Percentiles rank a stretch among this genome's conserved stretches.
phyloP scores from a whole-genome alignment of 2,329 filamentous ascomycete genomes.

The Polytolypa hystricis region DNA sequence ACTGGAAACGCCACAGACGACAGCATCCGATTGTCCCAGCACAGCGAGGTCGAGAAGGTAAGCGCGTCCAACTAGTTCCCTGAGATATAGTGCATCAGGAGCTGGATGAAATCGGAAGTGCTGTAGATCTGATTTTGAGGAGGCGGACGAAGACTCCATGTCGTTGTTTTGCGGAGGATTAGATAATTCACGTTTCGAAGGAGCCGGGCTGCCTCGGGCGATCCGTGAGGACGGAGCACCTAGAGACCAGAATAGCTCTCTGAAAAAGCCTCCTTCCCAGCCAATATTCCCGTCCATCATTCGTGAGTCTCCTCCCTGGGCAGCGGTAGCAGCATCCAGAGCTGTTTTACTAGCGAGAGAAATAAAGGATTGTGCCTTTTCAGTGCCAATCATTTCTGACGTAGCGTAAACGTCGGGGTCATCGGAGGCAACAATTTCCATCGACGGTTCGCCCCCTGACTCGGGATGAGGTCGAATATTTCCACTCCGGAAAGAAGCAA shows the following conservation, averaged over 20 bases:
- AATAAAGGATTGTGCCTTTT: conserved; percentile 64
- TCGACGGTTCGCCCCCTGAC: conserved; percentile 22
- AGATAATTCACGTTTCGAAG: conserved; percentile 12
- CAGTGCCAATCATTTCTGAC: conserved; percentile 45
- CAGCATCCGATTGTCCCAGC: conserved; percentile 54
- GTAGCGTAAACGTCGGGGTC: conserved; percentile 64
- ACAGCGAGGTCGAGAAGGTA: conserved; percentile 74
- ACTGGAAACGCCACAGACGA: conserved; percentile 64
- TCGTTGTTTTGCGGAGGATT: conserved; percentile 4
- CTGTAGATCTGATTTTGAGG: conserved; percentile 5
- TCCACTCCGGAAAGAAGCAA: conserved; percentile 32
- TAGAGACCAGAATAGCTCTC: conserved; percentile 68
- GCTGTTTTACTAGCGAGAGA: conserved; percentile 64
- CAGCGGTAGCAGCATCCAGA: conserved; percentile 19
- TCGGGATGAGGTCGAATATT: conserved; percentile 30
- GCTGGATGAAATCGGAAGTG: conserved; percentile 19
- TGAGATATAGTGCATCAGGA: conserved; percentile 47
- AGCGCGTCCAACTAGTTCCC: conserved; percentile 65
- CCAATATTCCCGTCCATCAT: conserved; percentile 61
- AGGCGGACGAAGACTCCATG: background rate
- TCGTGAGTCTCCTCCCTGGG: conserved; percentile 2
- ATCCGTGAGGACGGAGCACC: conserved; percentile 41
- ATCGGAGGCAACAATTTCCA: conserved; percentile 61
- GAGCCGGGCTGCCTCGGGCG: conserved; percentile 21
- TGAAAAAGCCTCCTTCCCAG: conserved; percentile 83